These are phyloP conservation scores for Kodamaea kaohsiungensis DNA, from an alignment of 805 yeast genomes.

Conservation along the genomic window DNA sequence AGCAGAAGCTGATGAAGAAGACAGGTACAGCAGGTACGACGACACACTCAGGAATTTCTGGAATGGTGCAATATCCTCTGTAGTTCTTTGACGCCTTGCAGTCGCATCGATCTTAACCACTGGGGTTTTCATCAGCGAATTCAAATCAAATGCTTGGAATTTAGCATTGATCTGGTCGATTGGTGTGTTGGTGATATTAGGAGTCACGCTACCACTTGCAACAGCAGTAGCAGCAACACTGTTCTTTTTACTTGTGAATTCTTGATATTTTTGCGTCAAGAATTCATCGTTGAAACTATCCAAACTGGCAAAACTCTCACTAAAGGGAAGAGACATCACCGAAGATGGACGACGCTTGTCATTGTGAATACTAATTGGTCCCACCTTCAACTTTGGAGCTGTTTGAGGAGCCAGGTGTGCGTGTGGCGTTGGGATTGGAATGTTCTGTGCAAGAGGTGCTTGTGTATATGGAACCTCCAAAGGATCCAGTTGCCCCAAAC, in stretches of 20 bases:
- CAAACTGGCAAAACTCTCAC: conserved; percentile 76
- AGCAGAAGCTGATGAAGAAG: conserved; percentile 15
- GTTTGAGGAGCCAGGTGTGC: conserved; percentile 1
- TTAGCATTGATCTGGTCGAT: conserved; percentile 28
- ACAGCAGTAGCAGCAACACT: background rate
- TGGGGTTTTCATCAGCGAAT: conserved; percentile 33
- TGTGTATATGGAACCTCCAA: background rate
- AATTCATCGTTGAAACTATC: conserved; percentile 68
- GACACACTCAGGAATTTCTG: conserved; percentile 5
- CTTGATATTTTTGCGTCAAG: conserved; percentile 40
- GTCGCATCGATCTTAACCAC: conserved; percentile 1
- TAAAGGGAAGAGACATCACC: conserved; percentile 64
- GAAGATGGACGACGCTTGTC: conserved; percentile 54
- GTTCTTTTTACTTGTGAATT: conserved; percentile 21
- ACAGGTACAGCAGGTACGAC: conserved; percentile 15
- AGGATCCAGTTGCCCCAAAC: background rate
- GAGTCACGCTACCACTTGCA: background rate
- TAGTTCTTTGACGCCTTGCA: conserved; percentile 10
- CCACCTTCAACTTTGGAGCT: conserved; percentile 23
- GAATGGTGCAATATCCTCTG: conserved; percentile 25
- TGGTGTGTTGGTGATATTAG: background rate
- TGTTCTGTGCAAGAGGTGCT: background rate
- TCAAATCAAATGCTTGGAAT: conserved; percentile 38
- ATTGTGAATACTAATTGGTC: conserved; percentile 31
- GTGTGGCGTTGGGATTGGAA: background rate